Percentiles rank a stretch among this genome's conserved stretches.
phyloP scores from a whole-genome alignment of 306 rosid species.

The Rosa chinensis region DNA sequence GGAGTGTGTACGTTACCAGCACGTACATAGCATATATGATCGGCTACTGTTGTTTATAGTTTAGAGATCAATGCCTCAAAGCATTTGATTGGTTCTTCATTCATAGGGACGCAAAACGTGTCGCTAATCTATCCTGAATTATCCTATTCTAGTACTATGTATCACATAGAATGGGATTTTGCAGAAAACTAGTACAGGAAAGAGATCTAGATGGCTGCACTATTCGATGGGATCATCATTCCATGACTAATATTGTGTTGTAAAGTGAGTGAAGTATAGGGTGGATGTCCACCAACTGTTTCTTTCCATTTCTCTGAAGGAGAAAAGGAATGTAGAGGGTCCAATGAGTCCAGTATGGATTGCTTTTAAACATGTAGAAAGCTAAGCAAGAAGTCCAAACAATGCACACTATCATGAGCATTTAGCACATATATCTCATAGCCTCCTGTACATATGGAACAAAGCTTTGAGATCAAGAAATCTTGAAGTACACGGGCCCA shows the following conservation, averaged over 20 bases:
- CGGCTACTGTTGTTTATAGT: no score
- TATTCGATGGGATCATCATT: slow-evolving; percentile 30
- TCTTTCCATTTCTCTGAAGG: slow-evolving; percentile 2
- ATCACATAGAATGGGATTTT: neutral
- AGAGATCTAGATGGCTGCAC: slow-evolving; percentile 17
- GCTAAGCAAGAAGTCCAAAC: slow-evolving; percentile 17
- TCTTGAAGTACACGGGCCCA: slow-evolving; percentile 19
- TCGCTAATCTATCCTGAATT: no score
- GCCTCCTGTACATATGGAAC: slow-evolving; percentile 11
- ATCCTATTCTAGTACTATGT: neutral
- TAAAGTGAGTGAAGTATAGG: neutral
- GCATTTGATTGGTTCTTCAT: no score
- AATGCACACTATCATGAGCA: slow-evolving; percentile 43
- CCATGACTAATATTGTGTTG: neutral
- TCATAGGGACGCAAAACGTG: no score
- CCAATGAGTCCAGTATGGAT: neutral
- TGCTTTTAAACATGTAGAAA: slow-evolving; percentile 29
- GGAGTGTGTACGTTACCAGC: no score
- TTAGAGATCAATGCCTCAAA: no score
- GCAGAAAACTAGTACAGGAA: neutral
- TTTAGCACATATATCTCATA: neutral
- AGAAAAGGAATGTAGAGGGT: neutral
- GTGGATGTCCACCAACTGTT: slow-evolving; percentile 23
- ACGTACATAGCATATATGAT: no score
- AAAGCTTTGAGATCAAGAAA: slow-evolving; percentile 25